Conservation (phyloP, 2,329 filamentous ascomycete genomes). For the Helicocarpus griseus region DNA sequence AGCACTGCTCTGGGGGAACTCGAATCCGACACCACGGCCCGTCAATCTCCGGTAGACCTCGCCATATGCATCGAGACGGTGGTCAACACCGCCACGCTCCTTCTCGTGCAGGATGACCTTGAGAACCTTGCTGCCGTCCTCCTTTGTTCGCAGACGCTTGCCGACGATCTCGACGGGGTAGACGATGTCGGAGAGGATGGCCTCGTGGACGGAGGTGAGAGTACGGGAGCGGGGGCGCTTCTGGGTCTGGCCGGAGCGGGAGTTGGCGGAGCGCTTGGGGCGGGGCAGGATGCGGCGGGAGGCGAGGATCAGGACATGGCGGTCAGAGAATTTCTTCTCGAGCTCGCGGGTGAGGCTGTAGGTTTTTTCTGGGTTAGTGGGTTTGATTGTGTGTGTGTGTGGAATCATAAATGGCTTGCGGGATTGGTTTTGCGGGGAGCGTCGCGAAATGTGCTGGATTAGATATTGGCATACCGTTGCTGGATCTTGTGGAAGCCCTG, state of each 20-base stretch:
- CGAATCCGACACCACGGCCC: constrained; percentile 91
- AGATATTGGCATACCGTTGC: constrained; percentile 71
- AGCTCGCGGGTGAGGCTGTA: constrained; percentile 94
- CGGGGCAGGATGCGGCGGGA: constrained; percentile 97
- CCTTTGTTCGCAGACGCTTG: constrained; percentile 97
- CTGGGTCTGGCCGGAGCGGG: constrained; percentile 92
- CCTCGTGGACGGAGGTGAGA: constrained; percentile 96
- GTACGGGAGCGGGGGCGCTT: constrained; percentile 98
- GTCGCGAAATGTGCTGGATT: neutral
- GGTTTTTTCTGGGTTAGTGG: neutral
- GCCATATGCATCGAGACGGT: constrained; percentile 98
- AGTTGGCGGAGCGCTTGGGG: constrained; percentile 96
- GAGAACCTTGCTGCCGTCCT: constrained; percentile 96
- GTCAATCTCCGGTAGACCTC: constrained; percentile 99
- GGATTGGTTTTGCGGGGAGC: neutral
- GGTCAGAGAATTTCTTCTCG: constrained; percentile 99
- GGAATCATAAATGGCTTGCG: neutral
- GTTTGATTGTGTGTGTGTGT: constrained; percentile 1
- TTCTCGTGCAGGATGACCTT: constrained; percentile 99
- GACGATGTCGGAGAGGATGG: constrained; percentile 95
- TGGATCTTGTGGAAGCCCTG: constrained; percentile 98
- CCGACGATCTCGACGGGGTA: constrained; percentile 99
- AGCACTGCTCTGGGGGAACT: constrained; percentile 83
- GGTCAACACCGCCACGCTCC: constrained; percentile 98
- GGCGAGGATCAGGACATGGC: constrained; percentile 97